Evolutionary conservation across 2,329 filamentous ascomycete genomes (phyloP).

Genomic region (Xylariaceae sp.): DNA sequence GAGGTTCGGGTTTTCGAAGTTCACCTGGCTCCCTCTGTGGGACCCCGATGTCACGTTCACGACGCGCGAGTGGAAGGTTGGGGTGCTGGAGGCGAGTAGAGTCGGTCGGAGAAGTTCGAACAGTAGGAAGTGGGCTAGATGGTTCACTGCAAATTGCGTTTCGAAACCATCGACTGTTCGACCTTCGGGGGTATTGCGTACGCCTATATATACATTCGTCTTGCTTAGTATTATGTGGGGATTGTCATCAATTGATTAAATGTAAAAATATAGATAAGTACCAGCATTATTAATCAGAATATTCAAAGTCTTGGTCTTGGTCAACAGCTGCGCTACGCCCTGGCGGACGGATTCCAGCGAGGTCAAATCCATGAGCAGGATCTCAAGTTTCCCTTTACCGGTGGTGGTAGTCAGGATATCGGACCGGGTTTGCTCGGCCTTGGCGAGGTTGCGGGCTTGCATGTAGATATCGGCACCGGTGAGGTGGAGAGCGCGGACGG

Average conservation of each 20-base stretch:
- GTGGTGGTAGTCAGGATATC: slow-evolving; percentile 10
- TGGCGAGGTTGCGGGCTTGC: slow-evolving; percentile 12
- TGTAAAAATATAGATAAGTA: slow-evolving; percentile 2
- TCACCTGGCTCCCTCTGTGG: background rate
- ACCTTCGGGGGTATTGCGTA: background rate
- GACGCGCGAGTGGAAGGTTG: slow-evolving; percentile 3
- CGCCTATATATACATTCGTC: background rate
- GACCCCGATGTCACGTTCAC: slow-evolving; percentile 3
- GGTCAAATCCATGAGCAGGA: slow-evolving; percentile 17
- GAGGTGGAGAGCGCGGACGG: background rate
- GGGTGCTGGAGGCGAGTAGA: slow-evolving; percentile 5
- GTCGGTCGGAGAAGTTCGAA: slow-evolving; percentile 5
- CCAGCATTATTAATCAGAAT: slow-evolving; percentile 11
- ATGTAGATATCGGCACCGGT: slow-evolving; percentile 17
- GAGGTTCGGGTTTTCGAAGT: slow-evolving; percentile 3
- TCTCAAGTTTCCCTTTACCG: slow-evolving; percentile 9
- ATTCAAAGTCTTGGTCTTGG: slow-evolving; percentile 4
- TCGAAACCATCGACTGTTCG: slow-evolving; percentile 10
- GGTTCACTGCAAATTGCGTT: slow-evolving; percentile 8
- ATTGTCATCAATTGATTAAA: background rate
- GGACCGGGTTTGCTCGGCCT: slow-evolving; percentile 11
- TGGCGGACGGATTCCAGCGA: slow-evolving; percentile 12
- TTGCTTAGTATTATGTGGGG: too few relatives aligned
- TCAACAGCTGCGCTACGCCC: background rate
- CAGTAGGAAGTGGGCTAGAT: slow-evolving; percentile 9